Evolutionary conservation across 768 basidiomycete species (phyloP).

Genomic region (Podaxis sp.): DNA sequence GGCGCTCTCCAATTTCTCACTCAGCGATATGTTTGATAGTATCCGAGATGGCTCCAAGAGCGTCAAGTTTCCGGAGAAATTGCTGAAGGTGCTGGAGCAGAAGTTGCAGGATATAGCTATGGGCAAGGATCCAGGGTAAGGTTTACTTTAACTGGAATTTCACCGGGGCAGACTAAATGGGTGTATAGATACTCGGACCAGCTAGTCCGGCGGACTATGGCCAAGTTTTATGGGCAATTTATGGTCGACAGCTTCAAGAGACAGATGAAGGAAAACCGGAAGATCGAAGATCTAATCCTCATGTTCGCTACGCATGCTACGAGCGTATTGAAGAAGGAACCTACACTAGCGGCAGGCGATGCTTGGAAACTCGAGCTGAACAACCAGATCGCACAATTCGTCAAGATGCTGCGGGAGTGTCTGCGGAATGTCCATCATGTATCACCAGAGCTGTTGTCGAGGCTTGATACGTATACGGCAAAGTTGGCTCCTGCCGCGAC

Average conservation of each 20-base stretch:
- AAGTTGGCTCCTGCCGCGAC: conserved; percentile 70
- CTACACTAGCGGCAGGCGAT: conserved; percentile 68
- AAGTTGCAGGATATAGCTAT: conserved; percentile 91
- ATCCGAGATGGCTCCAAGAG: conserved; percentile 74
- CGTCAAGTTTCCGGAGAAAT: conserved; percentile 92
- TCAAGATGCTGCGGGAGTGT: conserved; percentile 82
- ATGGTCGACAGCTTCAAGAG: conserved; percentile 81
- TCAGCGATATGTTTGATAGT: conserved; percentile 68
- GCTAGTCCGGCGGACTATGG: conserved; percentile 85
- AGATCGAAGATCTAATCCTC: conserved; percentile 96
- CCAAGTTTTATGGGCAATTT: conserved; percentile 89
- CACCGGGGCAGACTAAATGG: background rate
- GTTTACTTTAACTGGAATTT: conserved; percentile 18
- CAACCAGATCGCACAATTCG: conserved; percentile 87
- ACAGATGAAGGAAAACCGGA: conserved; percentile 94
- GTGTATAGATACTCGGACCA: conserved; percentile 80
- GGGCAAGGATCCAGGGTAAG: conserved; percentile 88
- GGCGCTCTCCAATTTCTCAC: conserved; percentile 64
- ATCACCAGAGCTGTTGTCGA: conserved; percentile 76
- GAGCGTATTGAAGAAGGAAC: conserved; percentile 85
- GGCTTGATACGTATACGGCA: conserved; percentile 81
- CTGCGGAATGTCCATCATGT: conserved; percentile 73
- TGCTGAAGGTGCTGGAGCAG: conserved; percentile 87
- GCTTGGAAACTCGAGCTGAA: conserved; percentile 94
- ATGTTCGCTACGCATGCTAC: conserved; percentile 94